phyloP scores from a whole-genome alignment of 164 flowering plant species.

The Stephania cephalantha region DNA sequence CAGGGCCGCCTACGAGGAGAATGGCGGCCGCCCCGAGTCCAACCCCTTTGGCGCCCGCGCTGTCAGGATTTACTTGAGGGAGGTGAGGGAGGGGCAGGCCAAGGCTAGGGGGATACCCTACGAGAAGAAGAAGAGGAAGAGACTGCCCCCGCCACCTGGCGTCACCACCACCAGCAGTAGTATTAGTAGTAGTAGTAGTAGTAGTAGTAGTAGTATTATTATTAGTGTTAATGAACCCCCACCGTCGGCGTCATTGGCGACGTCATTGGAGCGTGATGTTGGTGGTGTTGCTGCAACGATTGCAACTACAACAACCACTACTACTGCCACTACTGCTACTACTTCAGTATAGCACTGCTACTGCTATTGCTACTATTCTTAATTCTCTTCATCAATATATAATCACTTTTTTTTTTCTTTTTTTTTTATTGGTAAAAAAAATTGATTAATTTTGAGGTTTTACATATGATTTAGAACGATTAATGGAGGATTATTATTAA shows the following conservation, averaged over 20 bases:
- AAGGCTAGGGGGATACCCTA: constrained; percentile 67
- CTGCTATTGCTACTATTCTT: neutral
- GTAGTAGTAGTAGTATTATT: too few species aligned
- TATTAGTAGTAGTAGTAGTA: too few species aligned
- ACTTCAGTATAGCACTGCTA: neutral
- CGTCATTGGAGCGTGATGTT: neutral
- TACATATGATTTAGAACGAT: neutral
- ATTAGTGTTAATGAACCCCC: neutral
- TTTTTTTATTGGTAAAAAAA: too few species aligned
- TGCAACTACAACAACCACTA: neutral
- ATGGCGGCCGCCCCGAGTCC: constrained; percentile 62
- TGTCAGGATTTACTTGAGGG: constrained; percentile 56
- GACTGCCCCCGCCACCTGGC: neutral
- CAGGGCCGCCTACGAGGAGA: constrained; percentile 72
- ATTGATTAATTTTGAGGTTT: neutral
- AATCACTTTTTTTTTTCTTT: too few species aligned
- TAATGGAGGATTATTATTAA: too few species aligned
- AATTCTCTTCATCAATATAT: neutral
- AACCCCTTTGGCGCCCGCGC: constrained; percentile 68
- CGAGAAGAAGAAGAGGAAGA: constrained; percentile 67
- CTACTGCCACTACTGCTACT: neutral
- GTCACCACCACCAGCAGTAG: too few species aligned
- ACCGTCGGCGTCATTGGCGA: neutral
- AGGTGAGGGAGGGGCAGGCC: constrained; percentile 59
- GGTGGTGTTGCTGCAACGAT: constrained; percentile 9